These are phyloP conservation scores for Epichloe uncinata DNA, from an alignment of 2,329 filamentous ascomycete species.

Conservation along the genomic window DNA sequence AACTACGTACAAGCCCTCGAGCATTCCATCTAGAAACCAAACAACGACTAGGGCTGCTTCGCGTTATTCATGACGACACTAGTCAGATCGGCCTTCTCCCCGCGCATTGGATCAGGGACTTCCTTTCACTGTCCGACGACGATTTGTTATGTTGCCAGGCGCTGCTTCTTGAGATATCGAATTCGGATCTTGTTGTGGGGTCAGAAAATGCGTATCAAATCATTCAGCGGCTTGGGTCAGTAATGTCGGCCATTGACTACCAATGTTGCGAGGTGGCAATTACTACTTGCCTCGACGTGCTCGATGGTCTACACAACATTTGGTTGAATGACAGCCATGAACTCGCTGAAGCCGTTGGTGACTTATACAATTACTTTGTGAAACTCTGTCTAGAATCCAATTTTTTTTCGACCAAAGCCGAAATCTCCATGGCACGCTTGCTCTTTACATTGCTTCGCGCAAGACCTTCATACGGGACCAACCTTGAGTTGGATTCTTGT, in stretches of 20 bases:
- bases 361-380: conserved; percentile 71
- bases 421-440: conserved; percentile 53
- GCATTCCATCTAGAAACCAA: conserved; percentile 36
- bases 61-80: conserved; percentile 26
- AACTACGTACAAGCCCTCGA: conserved; percentile 26
- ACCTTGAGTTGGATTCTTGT: conserved; percentile 41
- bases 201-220: conserved; percentile 32
- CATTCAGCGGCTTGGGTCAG: conserved; percentile 35
- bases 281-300: conserved; percentile 51
- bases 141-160: conserved; percentile 38
- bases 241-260: conserved; percentile 45
- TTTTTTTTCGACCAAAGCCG: conserved; percentile 57
- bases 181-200: conserved; percentile 37
- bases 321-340: conserved; percentile 50
- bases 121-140: conserved; percentile 36
- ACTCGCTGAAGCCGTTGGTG: conserved; percentile 52
- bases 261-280: conserved; percentile 64
- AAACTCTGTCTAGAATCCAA: conserved; percentile 52
- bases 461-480: conserved; percentile 52
- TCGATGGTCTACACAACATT: conserved; percentile 47
- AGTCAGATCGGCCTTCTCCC: conserved; percentile 37
- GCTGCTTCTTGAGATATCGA: conserved; percentile 38
- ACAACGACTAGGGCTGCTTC: conserved; percentile 32
- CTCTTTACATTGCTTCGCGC: conserved; percentile 56
- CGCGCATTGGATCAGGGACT: conserved; percentile 32